Evolutionary conservation across 495 filamentous ascomycete species (phyloP), one percentile per base, ranked within the genome.

Genomic region (Penicillium antarcticum): DNA sequence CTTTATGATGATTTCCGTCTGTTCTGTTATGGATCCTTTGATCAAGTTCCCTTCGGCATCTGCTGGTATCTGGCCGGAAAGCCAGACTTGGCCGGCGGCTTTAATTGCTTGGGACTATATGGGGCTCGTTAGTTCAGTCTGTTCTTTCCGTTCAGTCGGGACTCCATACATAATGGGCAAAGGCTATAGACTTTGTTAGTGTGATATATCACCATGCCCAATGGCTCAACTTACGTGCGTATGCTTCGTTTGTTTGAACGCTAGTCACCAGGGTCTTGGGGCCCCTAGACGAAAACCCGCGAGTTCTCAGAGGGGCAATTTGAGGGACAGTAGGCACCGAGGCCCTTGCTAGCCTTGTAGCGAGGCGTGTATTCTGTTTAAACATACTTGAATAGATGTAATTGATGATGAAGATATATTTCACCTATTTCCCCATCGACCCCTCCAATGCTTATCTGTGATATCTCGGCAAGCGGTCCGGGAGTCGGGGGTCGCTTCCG

Each of bases 1-100:
- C 34, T 42, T 37, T 19, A 56, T 56, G 5, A 53, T 60, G 8
- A 37, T 32, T 18, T 48, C 6, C 0, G 58, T 47, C 21, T 56
- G 33, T 12, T 61, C 53, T 9, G 46, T 24, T 12, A 53, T 48
- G 4, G 58, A 57, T 11, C 57, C 57, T 12, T 39, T 24, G 35
- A 53, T 40, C 13, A 60, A 29, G 19, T 56, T 60, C 7, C 57
- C 57, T 17, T 60, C 10, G 1, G 49, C 40, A 35, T 60, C 49
- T 0, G 57, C 53, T 8, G 57, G 48, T 21, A 60, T 51, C 39
- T 53, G 52, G 13, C 57, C 57, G 1, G 57, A 60, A 12, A 60
- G 45, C 52, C 53, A 60, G 37, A 60, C 52, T 14, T 55, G 52
- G 5, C 46, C 58, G 18, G 24, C 31, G 21, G 51, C 46, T 41